phyloP scores from a whole-genome alignment of 2,329 filamentous ascomycete species.

The Claviceps maximensis region DNA sequence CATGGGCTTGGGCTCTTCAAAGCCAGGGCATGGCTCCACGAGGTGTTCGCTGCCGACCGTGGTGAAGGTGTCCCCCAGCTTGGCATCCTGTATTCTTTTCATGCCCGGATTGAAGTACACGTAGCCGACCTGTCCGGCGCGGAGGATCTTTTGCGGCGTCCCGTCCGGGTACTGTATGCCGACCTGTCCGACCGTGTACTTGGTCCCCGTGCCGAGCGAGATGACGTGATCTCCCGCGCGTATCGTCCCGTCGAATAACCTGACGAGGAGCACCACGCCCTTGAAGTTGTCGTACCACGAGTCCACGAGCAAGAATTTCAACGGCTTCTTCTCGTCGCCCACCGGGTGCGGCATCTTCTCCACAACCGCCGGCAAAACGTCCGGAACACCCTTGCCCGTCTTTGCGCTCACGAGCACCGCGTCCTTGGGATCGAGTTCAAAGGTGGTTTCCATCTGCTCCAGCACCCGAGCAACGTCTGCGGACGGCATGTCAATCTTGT shows the following conservation, averaged over 20 bases:
- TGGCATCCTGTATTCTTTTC: slow-evolving; percentile 91
- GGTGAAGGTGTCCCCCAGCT: slow-evolving; percentile 92
- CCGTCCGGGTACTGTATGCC: slow-evolving; percentile 91
- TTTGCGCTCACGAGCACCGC: slow-evolving; percentile 74
- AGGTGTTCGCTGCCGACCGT: slow-evolving; percentile 60
- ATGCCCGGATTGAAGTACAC: slow-evolving; percentile 97
- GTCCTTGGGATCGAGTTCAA: slow-evolving; percentile 70
- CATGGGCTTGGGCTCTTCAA: slow-evolving; percentile 97
- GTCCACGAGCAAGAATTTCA: slow-evolving; percentile 82
- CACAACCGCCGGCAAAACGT: slow-evolving; percentile 74
- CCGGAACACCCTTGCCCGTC: slow-evolving; percentile 75
- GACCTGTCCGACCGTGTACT: slow-evolving; percentile 90
- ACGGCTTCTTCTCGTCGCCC: slow-evolving; percentile 58
- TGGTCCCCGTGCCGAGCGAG: slow-evolving; percentile 76
- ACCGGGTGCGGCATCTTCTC: slow-evolving; percentile 69
- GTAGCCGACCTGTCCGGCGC: slow-evolving; percentile 91
- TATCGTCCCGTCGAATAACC: slow-evolving; percentile 80
- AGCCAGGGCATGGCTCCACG: slow-evolving; percentile 76
- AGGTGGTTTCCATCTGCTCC: slow-evolving; percentile 71
- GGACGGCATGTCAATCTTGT: slow-evolving; percentile 89
- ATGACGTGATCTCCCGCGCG: slow-evolving; percentile 73
- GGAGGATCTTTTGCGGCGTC: slow-evolving; percentile 64
- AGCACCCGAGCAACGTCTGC: slow-evolving; percentile 79
- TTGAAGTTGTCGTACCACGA: slow-evolving; percentile 98
- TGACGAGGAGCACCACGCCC: slow-evolving; percentile 80